A percentile compares a stretch with the other conserved stretches of the same genome.
These are phyloP conservation scores for Malbranchea zuffiana DNA, from an alignment of 2,329 filamentous ascomycete genomes.

Conservation along the genomic window DNA sequence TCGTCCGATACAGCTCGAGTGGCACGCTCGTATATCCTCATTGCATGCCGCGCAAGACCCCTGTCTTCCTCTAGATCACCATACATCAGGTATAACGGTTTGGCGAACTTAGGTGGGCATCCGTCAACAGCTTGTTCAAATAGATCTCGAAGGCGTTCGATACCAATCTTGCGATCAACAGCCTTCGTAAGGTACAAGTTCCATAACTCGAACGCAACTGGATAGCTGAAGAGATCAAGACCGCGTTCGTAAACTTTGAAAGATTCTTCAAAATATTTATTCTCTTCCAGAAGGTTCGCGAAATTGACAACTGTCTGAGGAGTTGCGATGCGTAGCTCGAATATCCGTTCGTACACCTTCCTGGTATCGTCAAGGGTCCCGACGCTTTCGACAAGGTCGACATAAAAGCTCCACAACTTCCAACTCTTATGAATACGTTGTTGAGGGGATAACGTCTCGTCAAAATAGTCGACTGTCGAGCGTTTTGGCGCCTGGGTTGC, in stretches of 20 bases:
- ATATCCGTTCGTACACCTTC: constrained; percentile 93
- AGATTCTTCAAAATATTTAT: constrained; percentile 90
- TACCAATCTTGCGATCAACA: constrained; percentile 88
- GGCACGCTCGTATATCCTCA: constrained; percentile 97
- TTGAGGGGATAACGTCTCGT: constrained; percentile 85
- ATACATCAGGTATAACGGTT: constrained; percentile 95
- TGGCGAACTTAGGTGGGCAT: constrained; percentile 90
- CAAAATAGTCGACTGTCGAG: constrained; percentile 98
- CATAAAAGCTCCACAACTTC: constrained; percentile 99
- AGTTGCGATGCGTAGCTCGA: constrained; percentile 93
- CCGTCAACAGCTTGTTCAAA: constrained; percentile 96
- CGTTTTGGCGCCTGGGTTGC: constrained; percentile 93
- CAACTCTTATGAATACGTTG: constrained; percentile 97
- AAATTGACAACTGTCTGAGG: constrained; percentile 98
- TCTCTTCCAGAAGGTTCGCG: constrained; percentile 85
- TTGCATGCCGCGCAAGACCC: constrained; percentile 86
- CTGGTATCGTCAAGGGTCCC: constrained; percentile 81
- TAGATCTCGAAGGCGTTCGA: constrained; percentile 83
- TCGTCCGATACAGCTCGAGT: constrained; percentile 91
- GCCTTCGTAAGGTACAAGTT: constrained; percentile 97
- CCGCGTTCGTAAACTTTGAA: constrained; percentile 97
- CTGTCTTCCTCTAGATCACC: constrained; percentile 93
- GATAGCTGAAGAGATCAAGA: constrained; percentile 95
- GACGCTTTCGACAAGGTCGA: constrained; percentile 92
- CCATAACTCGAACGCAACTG: constrained; percentile 96